Evolutionary conservation across 2,329 filamentous ascomycete species (phyloP).

Genomic region (Rutstroemia sp.): DNA sequence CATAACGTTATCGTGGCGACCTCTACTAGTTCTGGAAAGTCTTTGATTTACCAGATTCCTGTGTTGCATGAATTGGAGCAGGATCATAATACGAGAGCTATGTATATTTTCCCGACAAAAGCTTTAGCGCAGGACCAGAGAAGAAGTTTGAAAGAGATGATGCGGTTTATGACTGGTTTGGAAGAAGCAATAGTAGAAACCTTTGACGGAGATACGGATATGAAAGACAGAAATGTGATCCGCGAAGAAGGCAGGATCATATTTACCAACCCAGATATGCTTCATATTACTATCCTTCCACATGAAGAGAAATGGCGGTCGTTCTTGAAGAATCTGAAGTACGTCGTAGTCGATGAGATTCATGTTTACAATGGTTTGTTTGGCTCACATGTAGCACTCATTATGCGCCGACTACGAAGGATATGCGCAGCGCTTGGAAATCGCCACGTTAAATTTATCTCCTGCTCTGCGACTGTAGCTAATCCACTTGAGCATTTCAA

Average conservation of each 20-base stretch:
- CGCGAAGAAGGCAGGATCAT: constrained; percentile 86
- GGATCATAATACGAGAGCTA: constrained; percentile 69
- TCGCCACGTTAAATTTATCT: constrained; percentile 77
- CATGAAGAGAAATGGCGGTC: constrained; percentile 85
- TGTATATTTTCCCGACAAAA: constrained; percentile 99
- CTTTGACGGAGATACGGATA: constrained; percentile 90
- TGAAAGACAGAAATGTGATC: constrained; percentile 69
- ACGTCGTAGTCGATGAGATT: constrained; percentile 84
- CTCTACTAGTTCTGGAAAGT: constrained; percentile 94
- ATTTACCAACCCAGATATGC: constrained; percentile 97
- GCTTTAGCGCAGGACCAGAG: constrained; percentile 92
- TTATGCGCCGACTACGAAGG: constrained; percentile 82
- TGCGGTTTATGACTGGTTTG: constrained; percentile 71
- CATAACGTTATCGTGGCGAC: constrained; percentile 88
- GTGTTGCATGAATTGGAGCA: constrained; percentile 80
- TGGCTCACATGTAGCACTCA: constrained; percentile 86
- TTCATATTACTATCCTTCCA: constrained; percentile 87
- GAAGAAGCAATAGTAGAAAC: constrained; percentile 78
- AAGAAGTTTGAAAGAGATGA: constrained; percentile 76
- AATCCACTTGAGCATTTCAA: constrained; percentile 90
- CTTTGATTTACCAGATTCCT: constrained; percentile 93
- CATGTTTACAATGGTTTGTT: constrained; percentile 96
- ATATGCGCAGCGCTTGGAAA: constrained; percentile 91
- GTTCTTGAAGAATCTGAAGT: constrained; percentile 83
- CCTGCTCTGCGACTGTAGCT: constrained; percentile 91